Evolutionary conservation across 208 protist species (phyloP), one percentile per base, ranked within the genome.

Genomic region (Wallacemonas sp.): DNA sequence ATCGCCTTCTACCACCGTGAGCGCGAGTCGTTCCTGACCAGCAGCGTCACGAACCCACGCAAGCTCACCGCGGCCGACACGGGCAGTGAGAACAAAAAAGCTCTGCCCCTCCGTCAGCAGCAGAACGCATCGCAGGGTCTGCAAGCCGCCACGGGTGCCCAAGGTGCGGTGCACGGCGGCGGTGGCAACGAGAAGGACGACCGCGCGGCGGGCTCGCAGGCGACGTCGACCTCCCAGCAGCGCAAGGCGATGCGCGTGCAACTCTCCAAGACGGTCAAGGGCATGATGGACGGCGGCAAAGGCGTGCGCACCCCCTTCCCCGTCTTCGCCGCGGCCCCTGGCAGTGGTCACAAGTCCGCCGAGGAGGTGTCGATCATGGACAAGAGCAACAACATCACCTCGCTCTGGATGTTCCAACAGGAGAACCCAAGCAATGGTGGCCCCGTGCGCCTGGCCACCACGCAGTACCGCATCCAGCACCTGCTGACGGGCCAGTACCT

Each of bases 371-470:
- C 70, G 14, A 19, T 88, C 9, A 38, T 43, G 17, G 68, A 78
- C 38, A 41, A 46, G 14, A 11, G n/a, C 26, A 70, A 63, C 29
- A 62, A 72, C 63, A 70, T 69, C 61, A 74, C 63, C 34, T 70
- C 79, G 19, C 72, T 89, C 30, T 93, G 87, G 87, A 70, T 85
- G 52, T 74, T 93, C 24, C 81, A 93, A 68, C 64, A 77, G 38
- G 83, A 83, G 62, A 74, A 90, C 41, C 87, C 87, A 17, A 78
- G 64, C 29, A 24, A 76, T 8, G 83, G 81, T 24, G 87, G 87
- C 0, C 73, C 83, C 19, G 65, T 93, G 41, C 71, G 73, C 16
- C 60, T 80, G 34, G 63, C 44, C n/a, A 34, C 52, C 21, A 52
- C 56, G 43, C 55, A 43, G 33, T 90, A 88, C 63, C 80, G 87